Conservation (phyloP, 2,329 filamentous ascomycete genomes). For the Meredithiella fracta region DNA sequence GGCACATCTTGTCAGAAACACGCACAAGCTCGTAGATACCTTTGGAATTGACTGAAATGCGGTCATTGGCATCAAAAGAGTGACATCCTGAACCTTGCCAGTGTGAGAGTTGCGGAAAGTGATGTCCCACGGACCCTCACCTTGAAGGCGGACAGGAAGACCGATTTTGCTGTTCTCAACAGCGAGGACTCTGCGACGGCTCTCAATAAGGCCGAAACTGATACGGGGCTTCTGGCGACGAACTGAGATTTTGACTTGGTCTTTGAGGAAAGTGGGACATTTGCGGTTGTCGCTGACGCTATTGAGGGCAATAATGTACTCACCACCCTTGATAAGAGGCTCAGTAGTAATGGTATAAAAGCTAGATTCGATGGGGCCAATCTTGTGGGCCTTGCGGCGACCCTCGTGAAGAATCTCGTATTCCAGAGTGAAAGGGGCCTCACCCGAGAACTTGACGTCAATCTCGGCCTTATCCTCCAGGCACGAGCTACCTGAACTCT, state of each 20-base stretch:
- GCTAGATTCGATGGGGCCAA: slow-evolving; percentile 44
- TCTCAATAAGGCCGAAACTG: slow-evolving; percentile 72
- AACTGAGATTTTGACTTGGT: slow-evolving; percentile 72
- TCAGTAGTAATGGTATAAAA: slow-evolving; percentile 60
- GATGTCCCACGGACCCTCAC: slow-evolving; percentile 70
- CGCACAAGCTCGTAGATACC: slow-evolving; percentile 69
- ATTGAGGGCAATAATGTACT: slow-evolving; percentile 74
- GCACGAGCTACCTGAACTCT: slow-evolving; percentile 49
- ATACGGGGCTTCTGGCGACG: slow-evolving; percentile 76
- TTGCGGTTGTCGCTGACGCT: slow-evolving; percentile 73
- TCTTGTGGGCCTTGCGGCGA: slow-evolving; percentile 55
- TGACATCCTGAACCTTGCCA: slow-evolving; percentile 25
- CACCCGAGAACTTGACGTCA: slow-evolving; percentile 59
- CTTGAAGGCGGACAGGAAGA: slow-evolving; percentile 70
- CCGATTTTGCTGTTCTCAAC: slow-evolving; percentile 59
- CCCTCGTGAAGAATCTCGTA: slow-evolving; percentile 88
- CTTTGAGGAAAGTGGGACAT: slow-evolving; percentile 73
- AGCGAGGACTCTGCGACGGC: slow-evolving; percentile 55
- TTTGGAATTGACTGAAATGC: slow-evolving; percentile 45
- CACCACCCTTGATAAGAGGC: slow-evolving; percentile 61
- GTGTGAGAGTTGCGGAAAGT: slow-evolving; percentile 48
- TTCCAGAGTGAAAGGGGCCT: slow-evolving; percentile 74
- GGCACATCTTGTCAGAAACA: slow-evolving; percentile 65
- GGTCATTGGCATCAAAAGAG: slow-evolving; percentile 47
- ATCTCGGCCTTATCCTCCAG: slow-evolving; percentile 67